Evolutionary conservation across 208 protist species (phyloP), one percentile per base, ranked within the genome.

Genomic region (Trypanosoma cruzi): DNA sequence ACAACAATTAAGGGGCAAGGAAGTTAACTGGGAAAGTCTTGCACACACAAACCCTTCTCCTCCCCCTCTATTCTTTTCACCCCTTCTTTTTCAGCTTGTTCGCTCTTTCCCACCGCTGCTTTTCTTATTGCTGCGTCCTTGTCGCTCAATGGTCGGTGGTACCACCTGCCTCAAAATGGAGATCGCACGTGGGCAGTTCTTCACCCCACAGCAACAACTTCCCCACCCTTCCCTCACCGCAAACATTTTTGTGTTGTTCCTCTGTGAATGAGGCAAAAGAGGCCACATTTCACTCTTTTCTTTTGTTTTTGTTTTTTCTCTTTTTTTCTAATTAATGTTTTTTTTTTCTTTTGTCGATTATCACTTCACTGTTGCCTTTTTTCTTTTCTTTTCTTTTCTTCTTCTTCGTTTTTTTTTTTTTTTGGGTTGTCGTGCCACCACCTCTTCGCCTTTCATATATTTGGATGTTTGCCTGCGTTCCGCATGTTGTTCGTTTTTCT

Each of bases 221-320:
- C 36, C 4, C 36, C 36, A 13, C 36, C 36, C 36, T 4, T 11
- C 36, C 11, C 36, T 40, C 36, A 40, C 7, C 36, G 36, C 36
- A 11, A 11, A 11, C 36, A 40, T 14, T 40, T 14, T 44, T 44
- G 7, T 44, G 40, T 44, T 20, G 10, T 1, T 16, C 11, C 8
- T 44, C 40, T 44, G 40, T 44, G 40, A 44, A 7, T 44, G 8
- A 2, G 40, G 11, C 40, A 44, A 44, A 44, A 7, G 8, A 44
- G 8, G 40, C 13, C 40, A 16, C 8, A 40, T n/a, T 22, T 28
- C 46, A 24, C 48, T 57, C 1, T 57, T 28, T 55, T 42, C 14
- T 55, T 48, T 57, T 26, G n/a, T n/a, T n/a, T n/a, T n/a, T n/a
- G n/a, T 55, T 42, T 26, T 55, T 48, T 57, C 14, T 40, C n/a